These are phyloP conservation scores for Thermomyces lanuginosus DNA, from an alignment of 2,329 filamentous ascomycete species.

Conservation along the genomic window DNA sequence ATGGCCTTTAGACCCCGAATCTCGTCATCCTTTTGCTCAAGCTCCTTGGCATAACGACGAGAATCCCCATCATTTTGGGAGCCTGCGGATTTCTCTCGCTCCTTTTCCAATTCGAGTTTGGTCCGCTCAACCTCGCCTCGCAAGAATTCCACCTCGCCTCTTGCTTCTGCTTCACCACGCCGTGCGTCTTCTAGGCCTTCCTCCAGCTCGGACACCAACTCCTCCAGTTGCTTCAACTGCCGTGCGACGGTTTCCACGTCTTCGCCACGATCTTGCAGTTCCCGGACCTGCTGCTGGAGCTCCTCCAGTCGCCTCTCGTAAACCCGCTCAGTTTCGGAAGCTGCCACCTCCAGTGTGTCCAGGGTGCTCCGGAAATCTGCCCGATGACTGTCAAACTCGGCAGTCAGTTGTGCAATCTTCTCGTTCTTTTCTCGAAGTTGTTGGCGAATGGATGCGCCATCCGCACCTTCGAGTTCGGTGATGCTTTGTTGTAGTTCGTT, in stretches of 20 bases:
- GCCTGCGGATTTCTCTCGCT: slow-evolving; percentile 64
- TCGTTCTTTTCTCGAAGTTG: slow-evolving; percentile 89
- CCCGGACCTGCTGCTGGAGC: slow-evolving; percentile 64
- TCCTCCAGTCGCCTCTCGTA: slow-evolving; percentile 51
- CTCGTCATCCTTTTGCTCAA: slow-evolving; percentile 92
- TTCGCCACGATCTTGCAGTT: slow-evolving; percentile 64
- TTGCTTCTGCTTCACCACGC: slow-evolving; percentile 83
- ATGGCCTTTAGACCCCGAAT: slow-evolving; percentile 94
- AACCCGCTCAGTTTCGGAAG: slow-evolving; percentile 81
- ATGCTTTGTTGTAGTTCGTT: slow-evolving; percentile 81
- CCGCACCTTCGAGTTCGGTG: slow-evolving; percentile 66
- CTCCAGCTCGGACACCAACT: slow-evolving; percentile 89
- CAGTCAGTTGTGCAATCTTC: slow-evolving; percentile 79
- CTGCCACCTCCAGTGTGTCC: slow-evolving; percentile 88
- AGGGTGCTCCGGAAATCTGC: slow-evolving; percentile 95
- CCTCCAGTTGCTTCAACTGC: slow-evolving; percentile 88
- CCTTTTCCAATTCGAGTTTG: slow-evolving; percentile 68
- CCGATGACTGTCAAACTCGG: slow-evolving; percentile 85
- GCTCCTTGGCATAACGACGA: slow-evolving; percentile 45
- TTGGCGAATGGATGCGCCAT: slow-evolving; percentile 60
- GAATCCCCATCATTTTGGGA: slow-evolving; percentile 38
- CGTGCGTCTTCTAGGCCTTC: slow-evolving; percentile 91
- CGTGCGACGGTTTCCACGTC: slow-evolving; percentile 83
- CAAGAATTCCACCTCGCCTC: slow-evolving; percentile 89
- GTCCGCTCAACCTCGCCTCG: slow-evolving; percentile 88